Evolutionary conservation across 495 filamentous ascomycete species (phyloP), one percentile per base, ranked within the genome.

Genomic region (Lasiosphaeriaceae sp.): DNA sequence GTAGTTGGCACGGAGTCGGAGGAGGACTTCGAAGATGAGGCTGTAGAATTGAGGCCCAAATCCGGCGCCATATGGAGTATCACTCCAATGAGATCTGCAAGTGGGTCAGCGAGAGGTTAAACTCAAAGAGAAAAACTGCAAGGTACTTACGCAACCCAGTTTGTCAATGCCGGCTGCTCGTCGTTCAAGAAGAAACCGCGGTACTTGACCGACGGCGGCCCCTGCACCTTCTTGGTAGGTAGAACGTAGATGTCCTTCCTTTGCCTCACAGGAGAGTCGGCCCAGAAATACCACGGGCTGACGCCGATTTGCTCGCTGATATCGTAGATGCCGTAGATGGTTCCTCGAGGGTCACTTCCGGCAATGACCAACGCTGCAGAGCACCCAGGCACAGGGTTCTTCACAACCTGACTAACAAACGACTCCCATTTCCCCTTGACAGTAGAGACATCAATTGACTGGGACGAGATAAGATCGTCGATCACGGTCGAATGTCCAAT

Each of bases 181-280:
- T 90, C 88, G 66, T 92, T 90, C 64, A 92, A 74, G 74, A 92
- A 92, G 65, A 92, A 83, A 11, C 87, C 88, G 6, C 88, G 79
- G 68, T 89, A 92, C 64, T 87, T 89, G 53, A 92, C 81, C 2
- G 76, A 81, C 20, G 88, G 87, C 16, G 81, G 71, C 3, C 76
- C 79, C 52, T 90, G 85, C 2, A 79, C 68, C 62, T 83, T 86
- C 37, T 67, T 73, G 7, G 65, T 69, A 7, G 75, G 68, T 11
- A 80, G 59, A 3, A 80, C 83, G 58, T 79, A 89, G 35, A 90
- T 78, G 3, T 78, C 74, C 26, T 73, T 66, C 59, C 78, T 74
- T 55, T 74, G 70, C 57, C 80, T 76, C 12, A 79, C 66, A 0
- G 86, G 79, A 0, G 86, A 83, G 68, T 90, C 87, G 1, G 87